phyloP scores from a whole-genome alignment of 805 yeast genomes.

The Yamadazyma insecticola region DNA sequence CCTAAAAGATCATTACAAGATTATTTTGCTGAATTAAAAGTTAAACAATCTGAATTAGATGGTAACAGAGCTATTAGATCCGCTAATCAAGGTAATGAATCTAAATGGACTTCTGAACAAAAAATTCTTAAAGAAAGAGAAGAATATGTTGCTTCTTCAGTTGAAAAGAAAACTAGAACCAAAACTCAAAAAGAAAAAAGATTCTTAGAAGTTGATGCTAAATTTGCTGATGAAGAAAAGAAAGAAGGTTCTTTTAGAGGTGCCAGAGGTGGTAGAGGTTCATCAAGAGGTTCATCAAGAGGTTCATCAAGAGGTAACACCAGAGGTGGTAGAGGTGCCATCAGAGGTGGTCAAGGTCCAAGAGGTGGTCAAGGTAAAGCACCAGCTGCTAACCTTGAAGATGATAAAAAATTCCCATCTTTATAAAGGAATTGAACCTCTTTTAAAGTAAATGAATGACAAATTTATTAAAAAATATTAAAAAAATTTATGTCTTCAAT shows the following conservation, averaged over 20 bases:
- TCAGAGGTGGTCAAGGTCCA: slow-evolving; percentile 8
- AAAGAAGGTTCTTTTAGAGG: slow-evolving; percentile 17
- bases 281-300: slow-evolving; percentile 18
- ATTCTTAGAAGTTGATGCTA: slow-evolving; percentile 68
- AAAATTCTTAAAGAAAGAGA: slow-evolving; percentile 63
- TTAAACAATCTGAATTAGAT: slow-evolving; percentile 38
- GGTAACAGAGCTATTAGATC: slow-evolving; percentile 35
- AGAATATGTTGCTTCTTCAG: slow-evolving; percentile 54
- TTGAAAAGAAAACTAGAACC: slow-evolving; percentile 61
- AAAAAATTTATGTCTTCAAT: no score
- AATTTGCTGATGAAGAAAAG: slow-evolving; percentile 57
- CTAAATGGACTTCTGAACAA: slow-evolving; percentile 47
- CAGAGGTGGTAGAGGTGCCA: slow-evolving; percentile 14
- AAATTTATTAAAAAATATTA: neutral
- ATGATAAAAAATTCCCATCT: slow-evolving; percentile 73
- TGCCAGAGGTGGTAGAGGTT: slow-evolving; percentile 31
- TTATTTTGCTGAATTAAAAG: slow-evolving; percentile 68
- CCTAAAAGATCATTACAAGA: slow-evolving; percentile 73
- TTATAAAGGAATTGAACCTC: slow-evolving; percentile 24
- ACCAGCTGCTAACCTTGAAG: slow-evolving; percentile 33
- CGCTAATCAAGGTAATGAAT: slow-evolving; percentile 58
- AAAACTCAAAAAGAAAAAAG: slow-evolving; percentile 82
- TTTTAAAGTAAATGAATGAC: neutral
- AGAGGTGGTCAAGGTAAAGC: slow-evolving; percentile 15
- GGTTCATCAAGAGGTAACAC: slow-evolving; percentile 17